Base-by-base conservation (phyloP, 768 basidiomycete species). In the Coprinellus aureogranulatus region DNA sequence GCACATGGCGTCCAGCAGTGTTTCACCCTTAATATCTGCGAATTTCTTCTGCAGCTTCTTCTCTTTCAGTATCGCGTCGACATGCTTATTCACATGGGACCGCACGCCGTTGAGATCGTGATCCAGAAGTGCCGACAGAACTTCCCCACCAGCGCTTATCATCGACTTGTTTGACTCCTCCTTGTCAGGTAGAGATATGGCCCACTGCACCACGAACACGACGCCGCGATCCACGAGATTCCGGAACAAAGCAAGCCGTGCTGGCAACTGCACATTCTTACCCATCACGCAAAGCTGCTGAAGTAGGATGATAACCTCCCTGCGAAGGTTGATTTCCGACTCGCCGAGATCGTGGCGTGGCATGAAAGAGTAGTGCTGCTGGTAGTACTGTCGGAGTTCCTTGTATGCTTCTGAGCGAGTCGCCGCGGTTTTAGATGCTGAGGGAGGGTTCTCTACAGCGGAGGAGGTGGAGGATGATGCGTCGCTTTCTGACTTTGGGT, bases 221-320 rank as follows among this genome's bases (percentile, higher is more conserved):
- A 98, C 80, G 1, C 94, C 96, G 5, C 89, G 84, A 60, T 97
- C 94, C 51, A 95, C 85, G 23, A 98, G 81, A 8, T 86, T 80
- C 48, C 93, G 87, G 75, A 96, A 98, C 10, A 98, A 82, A 2
- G 84, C 76, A 69, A 95, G 80, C 37, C 97, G 89, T 16, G 89
- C 83, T 16, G 90, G 88, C 18, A 97, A 79, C 68, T 98, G 96
- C 9, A 98, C 89, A 67, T 94, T 94, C 81, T 98, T 99, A 58
- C 92, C 94, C 91, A 99, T 95, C 56, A 88, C 80, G 66, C 92
- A 91, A 9, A 98, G 83, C 62, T 98, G 94, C 65, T 97, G 94
- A 46, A 99, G 79, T 61, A 99, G 87, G 44, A 89, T 73, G 47
- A 98, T 82, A 26, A 94, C 89, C 64, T 95, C 90, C 31, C 84